Base-by-base conservation (phyloP, 371 early-diverging fungal species). In the Zychaea mexicana region DNA sequence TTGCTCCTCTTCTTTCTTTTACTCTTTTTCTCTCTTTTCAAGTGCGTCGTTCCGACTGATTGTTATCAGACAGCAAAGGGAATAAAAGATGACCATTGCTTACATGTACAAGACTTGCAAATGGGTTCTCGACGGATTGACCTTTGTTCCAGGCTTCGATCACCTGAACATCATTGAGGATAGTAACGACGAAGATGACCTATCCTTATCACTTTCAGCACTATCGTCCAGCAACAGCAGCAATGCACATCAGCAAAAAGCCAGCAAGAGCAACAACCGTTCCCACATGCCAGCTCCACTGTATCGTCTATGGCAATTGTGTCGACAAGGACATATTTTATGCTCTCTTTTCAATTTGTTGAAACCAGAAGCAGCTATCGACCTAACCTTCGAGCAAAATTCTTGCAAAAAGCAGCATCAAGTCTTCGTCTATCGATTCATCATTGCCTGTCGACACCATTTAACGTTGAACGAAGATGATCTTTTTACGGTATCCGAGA, bases 321-420 rank as follows among this genome's bases (percentile, higher is more conserved):
- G 95, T 79, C 88, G 94, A 46, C 84, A 94, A 57, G 98, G 97
- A 3, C 83, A 88, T n/a, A 91, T 93, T 49, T 84, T 97, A 24
- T 93, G 92, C 62, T 84, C 87, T 33, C 76, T 96, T 4, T 90
- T 87, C 73, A 96, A 96, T 73, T 85, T 87, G 19, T 77, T 92
- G 5, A 69, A 74, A 45, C 92, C 92, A 7, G 65, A 80, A 65
- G 70, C 85, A 68, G 77, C 83, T 49, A 67, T 79, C 69, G 69
- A 81, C 69, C 60, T 83, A 68, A 80, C 75, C 61, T 77, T 76
- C 57, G 82, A 81, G 57, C 73, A 74, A 15, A 24, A 49, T 24
- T 12, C 24, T 8, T 49, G 49, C 22, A 49, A 49, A 24, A 49
- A 49, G 13, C 73, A 85, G 60, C 90, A 91, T 66, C 96, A 96